Evolutionary conservation across 2,329 filamentous ascomycete genomes (phyloP).

Genomic region (Trichoderma gracile): DNA sequence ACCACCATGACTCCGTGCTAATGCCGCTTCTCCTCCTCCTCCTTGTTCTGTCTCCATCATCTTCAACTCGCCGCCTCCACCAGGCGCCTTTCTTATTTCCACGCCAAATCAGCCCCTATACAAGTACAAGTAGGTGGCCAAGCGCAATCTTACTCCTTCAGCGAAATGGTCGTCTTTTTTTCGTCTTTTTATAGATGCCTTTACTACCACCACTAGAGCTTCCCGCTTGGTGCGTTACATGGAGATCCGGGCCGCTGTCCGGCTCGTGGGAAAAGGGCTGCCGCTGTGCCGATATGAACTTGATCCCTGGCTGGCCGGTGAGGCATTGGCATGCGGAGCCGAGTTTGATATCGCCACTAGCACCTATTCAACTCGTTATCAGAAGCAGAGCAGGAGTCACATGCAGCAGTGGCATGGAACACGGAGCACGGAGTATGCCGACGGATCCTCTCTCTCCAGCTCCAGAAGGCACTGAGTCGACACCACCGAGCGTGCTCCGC

Average conservation of each 20-base stretch:
- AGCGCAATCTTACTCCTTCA: constrained; percentile 12
- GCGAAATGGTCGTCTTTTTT: background rate
- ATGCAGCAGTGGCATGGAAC: background rate
- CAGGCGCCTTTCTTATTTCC: background rate
- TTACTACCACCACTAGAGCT: background rate
- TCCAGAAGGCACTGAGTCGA: background rate
- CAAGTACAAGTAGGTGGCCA: background rate
- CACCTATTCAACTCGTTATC: background rate
- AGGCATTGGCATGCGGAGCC: constrained; percentile 14
- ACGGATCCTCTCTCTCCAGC: background rate
- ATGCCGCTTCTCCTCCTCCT: background rate
- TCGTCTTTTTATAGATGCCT: constrained; percentile 9
- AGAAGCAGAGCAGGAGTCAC: background rate
- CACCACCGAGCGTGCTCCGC: constrained; percentile 10
- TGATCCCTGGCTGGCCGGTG: constrained; percentile 7
- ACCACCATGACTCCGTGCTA: background rate
- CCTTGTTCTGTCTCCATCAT: background rate
- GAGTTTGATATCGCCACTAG: background rate
- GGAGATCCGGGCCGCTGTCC: constrained; percentile 17
- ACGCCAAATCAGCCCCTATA: constrained; percentile 1
- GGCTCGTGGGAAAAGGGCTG: background rate
- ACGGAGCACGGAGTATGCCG: background rate
- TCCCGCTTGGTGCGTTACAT: background rate
- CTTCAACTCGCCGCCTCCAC: constrained; percentile 15
- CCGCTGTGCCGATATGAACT: constrained; percentile 18